phyloP scores from a whole-genome alignment of 805 yeast species.

The Priceomyces fermenticarens region DNA sequence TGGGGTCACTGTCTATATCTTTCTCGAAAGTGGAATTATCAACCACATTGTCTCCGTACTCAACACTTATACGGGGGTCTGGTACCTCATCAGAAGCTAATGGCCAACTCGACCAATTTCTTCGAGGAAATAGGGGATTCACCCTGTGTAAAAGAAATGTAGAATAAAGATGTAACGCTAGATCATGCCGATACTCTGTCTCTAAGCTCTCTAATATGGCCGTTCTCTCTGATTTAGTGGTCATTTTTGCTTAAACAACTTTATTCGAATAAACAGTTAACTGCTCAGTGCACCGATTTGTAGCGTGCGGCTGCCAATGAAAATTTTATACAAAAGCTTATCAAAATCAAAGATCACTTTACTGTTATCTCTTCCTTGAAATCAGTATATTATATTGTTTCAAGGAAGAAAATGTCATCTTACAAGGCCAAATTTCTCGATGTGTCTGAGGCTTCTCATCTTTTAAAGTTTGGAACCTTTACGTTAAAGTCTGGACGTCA shows the following conservation, averaged over 20 bases:
- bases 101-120: slow-evolving; percentile 64
- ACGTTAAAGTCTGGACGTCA: slow-evolving; percentile 88
- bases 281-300: not conserved
- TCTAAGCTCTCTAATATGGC: slow-evolving; percentile 39
- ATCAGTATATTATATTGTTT: not conserved
- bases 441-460: slow-evolving; percentile 75
- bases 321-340: not conserved
- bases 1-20: slow-evolving; percentile 9
- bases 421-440: slow-evolving; percentile 71
- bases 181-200: slow-evolving; percentile 48
- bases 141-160: slow-evolving; percentile 42
- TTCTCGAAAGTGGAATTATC: slow-evolving; percentile 4
- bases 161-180: slow-evolving; percentile 65
- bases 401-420: slow-evolving; percentile 28
- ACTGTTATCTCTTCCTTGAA: slow-evolving; percentile 6
- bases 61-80: slow-evolving; percentile 24
- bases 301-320: slow-evolving; percentile 1
- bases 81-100: slow-evolving; percentile 31
- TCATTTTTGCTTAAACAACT: slow-evolving; percentile 1
- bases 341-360: not conserved
- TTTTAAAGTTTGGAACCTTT: slow-evolving; percentile 84
- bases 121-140: slow-evolving; percentile 33
- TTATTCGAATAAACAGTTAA: not conserved
- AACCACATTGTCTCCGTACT: slow-evolving; percentile 17
- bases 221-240: slow-evolving; percentile 15